Base-by-base conservation (phyloP, 495 filamentous ascomycete species). In the Aspergillus funiculosus region DNA sequence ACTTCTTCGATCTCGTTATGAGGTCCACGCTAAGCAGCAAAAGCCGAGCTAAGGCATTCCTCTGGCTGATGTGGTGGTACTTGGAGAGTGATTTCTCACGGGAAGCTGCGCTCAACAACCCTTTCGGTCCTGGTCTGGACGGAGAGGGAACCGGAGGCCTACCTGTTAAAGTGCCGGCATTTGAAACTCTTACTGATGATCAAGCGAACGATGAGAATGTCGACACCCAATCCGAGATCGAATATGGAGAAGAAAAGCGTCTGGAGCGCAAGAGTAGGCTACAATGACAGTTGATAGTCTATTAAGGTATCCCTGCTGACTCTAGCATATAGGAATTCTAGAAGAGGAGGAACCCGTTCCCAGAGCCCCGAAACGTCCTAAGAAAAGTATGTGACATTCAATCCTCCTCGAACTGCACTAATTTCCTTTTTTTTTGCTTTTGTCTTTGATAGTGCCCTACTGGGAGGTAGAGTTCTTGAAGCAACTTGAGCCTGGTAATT, bases 51-150 rank as follows among this genome's bases (percentile, higher is more conserved):
- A 84, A 68, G 40, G 91, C 90, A 1, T 98, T 98, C 59, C 67
- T 98, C 11, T 98, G 92, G 92, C 63, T 98, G 48, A 95, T 98
- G 82, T 98, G 92, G 92, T 94, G 87, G 73, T 97, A 98, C 63
- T 73, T 97, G n/a, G 94, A 98, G 66, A 91, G 90, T 39, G 86
- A 97, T 60, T 96, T 95, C 57, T 82, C 82, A 4, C 73, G 78
- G 37, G 85, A 95, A 50, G 86, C 83, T 42, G 87, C 88, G 28
- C 68, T 82, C 29, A 81, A 85, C 45, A 98, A 97, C 62, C 92
- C 92, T 0, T 98, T 94, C 57, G 92, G 94, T 2, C 62, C 79
- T 1, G 92, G 92, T 14, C 62, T 74, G 66, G 83, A 72, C 25
- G 76, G 71, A 29, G 71, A 79, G 43, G 73, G 57, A 63, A 81